phyloP scores from a whole-genome alignment of 116 monocot species.

The Papilionanthe hybrid region DNA sequence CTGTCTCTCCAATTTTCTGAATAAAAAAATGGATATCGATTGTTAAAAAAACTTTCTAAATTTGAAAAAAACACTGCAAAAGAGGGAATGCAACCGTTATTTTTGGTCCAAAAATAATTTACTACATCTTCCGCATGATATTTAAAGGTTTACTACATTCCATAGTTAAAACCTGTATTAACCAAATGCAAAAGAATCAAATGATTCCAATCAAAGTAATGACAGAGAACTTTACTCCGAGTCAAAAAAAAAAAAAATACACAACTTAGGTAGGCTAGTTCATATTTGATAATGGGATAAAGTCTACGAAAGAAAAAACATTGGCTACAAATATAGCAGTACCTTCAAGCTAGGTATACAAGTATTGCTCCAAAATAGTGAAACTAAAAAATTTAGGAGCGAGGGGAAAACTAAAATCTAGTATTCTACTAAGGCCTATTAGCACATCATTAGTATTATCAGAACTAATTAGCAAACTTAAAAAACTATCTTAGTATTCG shows the following conservation, averaged over 20 bases:
- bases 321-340: not conserved
- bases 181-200: not conserved
- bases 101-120: not conserved
- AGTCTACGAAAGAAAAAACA: not conserved
- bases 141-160: not conserved
- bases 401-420: not conserved
- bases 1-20: slow-evolving; percentile 77
- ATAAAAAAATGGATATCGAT: slow-evolving; percentile 5
- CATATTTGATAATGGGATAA: not conserved
- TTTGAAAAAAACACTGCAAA: not conserved
- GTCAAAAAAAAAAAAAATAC: not conserved
- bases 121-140: not conserved
- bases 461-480: too few species aligned
- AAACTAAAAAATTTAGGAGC: not conserved
- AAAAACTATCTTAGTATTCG: too few species aligned
- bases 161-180: not conserved
- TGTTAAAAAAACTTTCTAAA: not conserved
- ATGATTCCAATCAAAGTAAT: not conserved
- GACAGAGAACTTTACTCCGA: not conserved
- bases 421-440: not conserved
- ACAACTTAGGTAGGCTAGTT: not conserved
- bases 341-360: not conserved
- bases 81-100: not conserved
- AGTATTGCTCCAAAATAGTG: not conserved
- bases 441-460: not conserved